Evolutionary conservation across 305 asterid species (phyloP).

Genomic region (Solanum hybrid): DNA sequence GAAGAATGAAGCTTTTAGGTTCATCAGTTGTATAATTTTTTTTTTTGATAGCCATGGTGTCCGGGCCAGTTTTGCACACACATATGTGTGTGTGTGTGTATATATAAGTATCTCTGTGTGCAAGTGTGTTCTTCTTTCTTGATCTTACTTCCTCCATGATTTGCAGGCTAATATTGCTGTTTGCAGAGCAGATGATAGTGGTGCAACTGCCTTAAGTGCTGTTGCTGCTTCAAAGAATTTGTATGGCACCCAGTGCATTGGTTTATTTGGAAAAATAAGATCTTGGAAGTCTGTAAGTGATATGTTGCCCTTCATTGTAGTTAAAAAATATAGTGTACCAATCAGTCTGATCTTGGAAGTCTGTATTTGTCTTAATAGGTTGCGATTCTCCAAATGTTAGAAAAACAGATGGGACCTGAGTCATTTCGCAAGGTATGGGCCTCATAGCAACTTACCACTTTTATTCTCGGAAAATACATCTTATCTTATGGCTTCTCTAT

Average conservation of each 20-base stretch:
- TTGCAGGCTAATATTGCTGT: constrained; percentile 92
- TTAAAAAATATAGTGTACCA: neutral
- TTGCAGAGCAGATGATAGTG: constrained; percentile 89
- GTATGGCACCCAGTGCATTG: constrained; percentile 87
- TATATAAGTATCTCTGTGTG: neutral
- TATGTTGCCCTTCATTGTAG: constrained; percentile 4
- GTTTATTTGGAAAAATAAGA: constrained; percentile 94
- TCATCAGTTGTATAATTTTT: neutral
- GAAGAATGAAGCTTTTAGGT: neutral
- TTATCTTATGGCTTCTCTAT: constrained; percentile 1
- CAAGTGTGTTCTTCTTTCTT: constrained; percentile 6
- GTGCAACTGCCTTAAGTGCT: constrained; percentile 88
- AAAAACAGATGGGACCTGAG: constrained; percentile 99
- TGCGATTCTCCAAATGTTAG: constrained; percentile 96
- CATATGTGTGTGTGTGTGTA: neutral
- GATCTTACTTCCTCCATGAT: neutral
- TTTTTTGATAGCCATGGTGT: neutral
- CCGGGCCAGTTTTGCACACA: neutral
- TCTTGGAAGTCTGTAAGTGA: constrained; percentile 95
- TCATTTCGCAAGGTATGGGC: constrained; percentile 83
- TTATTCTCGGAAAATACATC: neutral
- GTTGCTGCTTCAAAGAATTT: constrained; percentile 74
- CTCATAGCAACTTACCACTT: constrained; percentile 3
- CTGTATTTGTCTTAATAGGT: constrained; percentile 37
- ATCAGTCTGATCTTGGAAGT: neutral